phyloP scores from a whole-genome alignment of 2,329 filamentous ascomycete species.

The Sporothrix phasma region DNA sequence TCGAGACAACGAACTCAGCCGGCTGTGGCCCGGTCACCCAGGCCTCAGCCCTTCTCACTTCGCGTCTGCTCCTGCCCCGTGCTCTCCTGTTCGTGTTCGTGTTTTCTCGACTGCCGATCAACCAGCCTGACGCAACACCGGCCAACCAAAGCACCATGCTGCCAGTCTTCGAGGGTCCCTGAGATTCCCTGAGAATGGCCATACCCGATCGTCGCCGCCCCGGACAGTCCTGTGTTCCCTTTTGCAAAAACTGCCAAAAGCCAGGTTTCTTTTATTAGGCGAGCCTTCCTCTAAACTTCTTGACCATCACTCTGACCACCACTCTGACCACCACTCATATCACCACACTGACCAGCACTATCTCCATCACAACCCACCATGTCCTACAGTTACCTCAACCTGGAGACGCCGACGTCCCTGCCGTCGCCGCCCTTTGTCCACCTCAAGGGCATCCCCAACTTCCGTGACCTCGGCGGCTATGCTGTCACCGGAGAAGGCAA shows the following conservation, averaged over 20 bases:
- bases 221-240: no score
- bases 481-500: constrained; percentile 25
- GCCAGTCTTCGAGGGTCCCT: background rate
- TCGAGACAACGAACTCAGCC: no score
- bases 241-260: no score
- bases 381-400: background rate
- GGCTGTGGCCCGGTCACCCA: background rate
- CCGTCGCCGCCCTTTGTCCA: constrained; percentile 38
- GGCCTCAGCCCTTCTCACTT: background rate
- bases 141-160: background rate
- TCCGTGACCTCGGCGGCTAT: constrained; percentile 58
- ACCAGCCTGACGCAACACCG: background rate
- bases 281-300: no score
- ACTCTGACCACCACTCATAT: background rate
- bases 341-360: background rate
- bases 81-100: background rate
- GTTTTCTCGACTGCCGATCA: background rate
- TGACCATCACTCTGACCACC: no score
- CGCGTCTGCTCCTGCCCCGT: background rate
- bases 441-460: constrained; percentile 54
- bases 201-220: no score
- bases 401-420: constrained; percentile 17
- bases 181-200: no score
- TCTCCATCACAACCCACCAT: background rate
- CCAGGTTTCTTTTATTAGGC: no score